Conservation (phyloP, 208 protist species). For the Trypanosoma melophagium region DNA sequence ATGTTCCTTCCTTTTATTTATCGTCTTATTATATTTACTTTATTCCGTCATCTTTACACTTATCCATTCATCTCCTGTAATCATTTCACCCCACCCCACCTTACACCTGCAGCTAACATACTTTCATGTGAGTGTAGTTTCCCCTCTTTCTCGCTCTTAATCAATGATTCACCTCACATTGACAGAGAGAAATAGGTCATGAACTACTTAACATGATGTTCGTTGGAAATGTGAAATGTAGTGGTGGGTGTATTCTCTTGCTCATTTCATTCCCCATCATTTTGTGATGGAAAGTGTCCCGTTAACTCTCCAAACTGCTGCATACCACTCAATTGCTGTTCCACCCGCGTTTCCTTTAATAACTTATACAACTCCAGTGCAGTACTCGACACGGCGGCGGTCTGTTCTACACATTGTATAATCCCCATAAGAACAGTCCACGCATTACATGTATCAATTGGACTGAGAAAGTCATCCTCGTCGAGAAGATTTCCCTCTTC, state of each 20-base stretch:
- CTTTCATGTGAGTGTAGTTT: no score
- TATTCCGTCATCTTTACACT: no score
- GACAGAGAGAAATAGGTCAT: no score
- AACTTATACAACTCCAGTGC: constrained; percentile 15
- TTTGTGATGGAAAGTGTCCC: constrained; percentile 9
- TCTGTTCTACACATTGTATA: constrained; percentile 25
- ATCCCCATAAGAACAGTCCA: constrained; percentile 49
- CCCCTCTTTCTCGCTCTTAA: no score
- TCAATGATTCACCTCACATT: no score
- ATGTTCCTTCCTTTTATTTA: no score
- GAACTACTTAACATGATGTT: no score
- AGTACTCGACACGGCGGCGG: neutral
- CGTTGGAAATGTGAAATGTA: neutral
- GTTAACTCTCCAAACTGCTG: constrained; percentile 37
- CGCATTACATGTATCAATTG: constrained; percentile 61
- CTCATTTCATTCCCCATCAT: constrained; percentile 9
- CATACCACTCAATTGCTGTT: constrained; percentile 40
- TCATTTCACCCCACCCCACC: no score
- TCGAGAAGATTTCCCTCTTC: constrained; percentile 66
- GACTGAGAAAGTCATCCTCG: constrained; percentile 70
- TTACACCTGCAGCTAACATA: no score
- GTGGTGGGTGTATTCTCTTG: constrained; percentile 4
- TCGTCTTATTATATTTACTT: no score
- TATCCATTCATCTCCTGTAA: no score
- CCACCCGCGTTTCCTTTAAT: constrained; percentile 30